Conservation (phyloP, 352 stramenopile genomes). For the Phytophthora crassamura region DNA sequence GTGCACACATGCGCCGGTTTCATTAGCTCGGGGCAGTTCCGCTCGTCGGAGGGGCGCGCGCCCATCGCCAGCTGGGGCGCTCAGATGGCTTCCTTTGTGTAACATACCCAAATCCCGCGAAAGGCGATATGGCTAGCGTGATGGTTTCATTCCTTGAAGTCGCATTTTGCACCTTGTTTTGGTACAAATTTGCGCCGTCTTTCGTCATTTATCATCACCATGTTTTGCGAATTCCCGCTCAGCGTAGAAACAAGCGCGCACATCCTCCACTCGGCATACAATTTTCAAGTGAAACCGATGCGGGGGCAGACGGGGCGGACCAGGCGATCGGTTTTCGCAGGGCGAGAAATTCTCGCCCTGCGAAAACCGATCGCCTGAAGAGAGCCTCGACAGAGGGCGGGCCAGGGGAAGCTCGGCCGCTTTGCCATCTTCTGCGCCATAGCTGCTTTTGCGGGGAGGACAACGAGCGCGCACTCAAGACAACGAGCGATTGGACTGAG, state of each 20-base stretch:
- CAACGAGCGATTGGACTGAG: constrained; percentile 13
- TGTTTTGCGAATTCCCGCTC: constrained; percentile 25
- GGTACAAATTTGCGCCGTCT: neutral
- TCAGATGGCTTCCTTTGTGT: constrained; percentile 40
- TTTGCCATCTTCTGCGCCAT: constrained; percentile 32
- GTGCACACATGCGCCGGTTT: too few relatives aligned
- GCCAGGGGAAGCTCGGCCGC: constrained; percentile 18
- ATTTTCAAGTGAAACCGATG: constrained; percentile 30
- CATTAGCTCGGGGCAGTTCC: neutral
- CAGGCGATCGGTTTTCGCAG: constrained; percentile 33
- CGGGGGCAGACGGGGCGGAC: constrained; percentile 23
- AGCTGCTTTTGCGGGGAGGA: constrained; percentile 49
- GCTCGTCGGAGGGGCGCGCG: constrained; percentile 7
- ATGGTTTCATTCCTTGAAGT: constrained; percentile 39
- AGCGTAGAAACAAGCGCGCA: constrained; percentile 26
- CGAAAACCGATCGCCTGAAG: too few relatives aligned
- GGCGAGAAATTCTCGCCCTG: constrained; percentile 34
- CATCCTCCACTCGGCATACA: constrained; percentile 23
- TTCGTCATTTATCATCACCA: neutral
- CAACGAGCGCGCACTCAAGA: constrained; percentile 20
- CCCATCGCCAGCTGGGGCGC: constrained; percentile 9
- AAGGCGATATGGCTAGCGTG: constrained; percentile 35
- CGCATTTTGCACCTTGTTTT: constrained; percentile 21
- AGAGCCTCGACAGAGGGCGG: constrained; percentile 25
- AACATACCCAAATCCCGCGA: constrained; percentile 9